Percentiles rank a stretch among this genome's conserved stretches.
These are phyloP conservation scores for Globisporangium sylvaticum DNA, from an alignment of 352 stramenopile species.

Conservation along the genomic window DNA sequence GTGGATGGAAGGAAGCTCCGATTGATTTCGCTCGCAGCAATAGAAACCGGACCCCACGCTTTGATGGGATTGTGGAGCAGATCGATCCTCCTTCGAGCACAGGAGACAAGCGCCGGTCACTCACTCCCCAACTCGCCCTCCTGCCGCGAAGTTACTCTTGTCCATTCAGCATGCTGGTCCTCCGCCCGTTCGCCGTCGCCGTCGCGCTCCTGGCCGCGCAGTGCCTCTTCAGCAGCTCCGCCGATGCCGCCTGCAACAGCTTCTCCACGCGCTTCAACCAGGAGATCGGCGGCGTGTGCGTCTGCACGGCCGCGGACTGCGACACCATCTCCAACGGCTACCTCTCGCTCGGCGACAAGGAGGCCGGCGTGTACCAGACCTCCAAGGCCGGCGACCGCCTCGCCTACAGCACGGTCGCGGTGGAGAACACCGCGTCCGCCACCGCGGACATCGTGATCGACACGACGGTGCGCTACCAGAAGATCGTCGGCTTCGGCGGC, in stretches of 20 bases:
- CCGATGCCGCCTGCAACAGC: conserved; percentile 15
- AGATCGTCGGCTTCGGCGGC: conserved; percentile 86
- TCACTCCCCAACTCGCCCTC: conserved; percentile 13
- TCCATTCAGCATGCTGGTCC: conserved; percentile 11
- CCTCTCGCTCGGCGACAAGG: conserved; percentile 25
- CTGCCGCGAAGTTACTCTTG: conserved; percentile 1
- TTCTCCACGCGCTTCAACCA: conserved; percentile 43
- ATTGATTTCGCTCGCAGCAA: background rate
- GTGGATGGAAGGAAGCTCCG: background rate
- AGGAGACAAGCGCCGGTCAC: background rate
- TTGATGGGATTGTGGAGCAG: background rate
- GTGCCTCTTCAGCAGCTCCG: conserved; percentile 10
- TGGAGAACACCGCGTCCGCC: conserved; percentile 16
- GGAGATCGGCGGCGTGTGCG: conserved; percentile 45
- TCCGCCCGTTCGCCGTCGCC: conserved; percentile 10
- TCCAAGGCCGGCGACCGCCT: conserved; percentile 46
- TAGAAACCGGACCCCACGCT: background rate
- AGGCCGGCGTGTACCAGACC: conserved; percentile 49
- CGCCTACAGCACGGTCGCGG: conserved; percentile 31
- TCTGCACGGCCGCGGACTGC: conserved; percentile 46
- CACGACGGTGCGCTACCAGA: conserved; percentile 53
- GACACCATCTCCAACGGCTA: conserved; percentile 54
- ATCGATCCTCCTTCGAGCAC: background rate
- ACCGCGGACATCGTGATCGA: conserved; percentile 46
- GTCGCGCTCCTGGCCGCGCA: conserved; percentile 14